Evolutionary conservation across 2,329 filamentous ascomycete genomes (phyloP).

Genomic region (Diaporthe sp.): DNA sequence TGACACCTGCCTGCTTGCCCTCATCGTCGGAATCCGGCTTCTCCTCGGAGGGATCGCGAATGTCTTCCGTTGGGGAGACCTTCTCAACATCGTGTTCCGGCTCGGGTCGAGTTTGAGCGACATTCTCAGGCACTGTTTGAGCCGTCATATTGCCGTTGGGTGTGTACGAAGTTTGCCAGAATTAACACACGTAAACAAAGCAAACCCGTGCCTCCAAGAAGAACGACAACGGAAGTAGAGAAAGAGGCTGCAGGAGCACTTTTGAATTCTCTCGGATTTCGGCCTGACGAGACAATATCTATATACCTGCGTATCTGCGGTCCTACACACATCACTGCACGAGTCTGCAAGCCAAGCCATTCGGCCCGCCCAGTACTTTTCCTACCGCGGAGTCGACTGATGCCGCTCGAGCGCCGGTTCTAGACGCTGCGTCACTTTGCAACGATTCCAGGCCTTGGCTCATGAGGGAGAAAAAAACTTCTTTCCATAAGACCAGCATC

Average conservation of each 20-base stretch:
- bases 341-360: conserved; percentile 9
- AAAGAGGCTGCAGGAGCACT: background rate
- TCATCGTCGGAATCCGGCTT: background rate
- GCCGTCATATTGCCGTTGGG: background rate
- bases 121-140: background rate
- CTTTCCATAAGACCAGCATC: background rate
- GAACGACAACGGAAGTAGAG: background rate
- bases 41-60: background rate
- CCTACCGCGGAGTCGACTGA: background rate
- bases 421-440: background rate
- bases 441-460: background rate
- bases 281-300: background rate
- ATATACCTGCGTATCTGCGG: background rate
- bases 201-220: background rate
- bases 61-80: background rate
- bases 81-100: conserved; percentile 1
- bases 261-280: background rate
- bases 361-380: background rate
- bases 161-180: background rate
- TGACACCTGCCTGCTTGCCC: conserved; percentile 13
- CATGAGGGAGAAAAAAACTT: background rate
- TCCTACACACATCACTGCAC: background rate
- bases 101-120: background rate
- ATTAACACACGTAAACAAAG: background rate
- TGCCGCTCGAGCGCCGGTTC: background rate